phyloP scores from a whole-genome alignment of 805 yeast genomes.

The Alloascoidea hylecoeti region DNA sequence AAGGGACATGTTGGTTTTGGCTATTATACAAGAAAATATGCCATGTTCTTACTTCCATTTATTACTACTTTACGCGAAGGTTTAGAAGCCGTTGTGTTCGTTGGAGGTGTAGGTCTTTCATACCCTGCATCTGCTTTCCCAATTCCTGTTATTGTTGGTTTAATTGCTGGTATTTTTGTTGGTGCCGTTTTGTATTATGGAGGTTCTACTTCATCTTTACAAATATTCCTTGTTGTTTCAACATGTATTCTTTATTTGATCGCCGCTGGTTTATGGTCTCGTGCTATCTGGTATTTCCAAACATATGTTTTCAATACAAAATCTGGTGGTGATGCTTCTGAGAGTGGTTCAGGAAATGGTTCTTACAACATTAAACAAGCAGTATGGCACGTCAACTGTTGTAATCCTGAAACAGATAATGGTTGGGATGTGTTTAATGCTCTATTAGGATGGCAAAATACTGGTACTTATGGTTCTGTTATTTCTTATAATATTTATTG shows the following conservation, averaged over 20 bases:
- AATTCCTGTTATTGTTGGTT: conserved; percentile 45
- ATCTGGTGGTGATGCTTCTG: conserved; percentile 81
- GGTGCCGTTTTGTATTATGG: conserved; percentile 61
- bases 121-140: conserved; percentile 57
- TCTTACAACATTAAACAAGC: conserved; percentile 69
- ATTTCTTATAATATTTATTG: conserved; percentile 60
- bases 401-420: conserved; percentile 84
- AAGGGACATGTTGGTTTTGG: conserved; percentile 12
- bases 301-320: conserved; percentile 57
- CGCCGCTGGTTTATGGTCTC: conserved; percentile 75
- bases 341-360: conserved; percentile 88
- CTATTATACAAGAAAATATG: conserved; percentile 44
- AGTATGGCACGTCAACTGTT: conserved; percentile 92
- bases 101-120: conserved; percentile 77
- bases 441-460: conserved; percentile 85
- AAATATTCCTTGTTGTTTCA: conserved; percentile 57
- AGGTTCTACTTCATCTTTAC: conserved; percentile 69
- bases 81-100: conserved; percentile 79
- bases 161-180: conserved; percentile 40
- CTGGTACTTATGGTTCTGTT: conserved; percentile 85
- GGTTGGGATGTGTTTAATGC: conserved; percentile 88
- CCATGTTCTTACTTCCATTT: conserved; percentile 67
- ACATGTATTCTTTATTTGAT: conserved; percentile 74
- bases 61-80: conserved; percentile 84
- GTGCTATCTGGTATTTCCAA: conserved; percentile 87